A percentile compares a stretch with the other conserved stretches of the same genome.
Evolutionary conservation across 768 basidiomycete genomes (phyloP).

Genomic region (Clitopilus passeckerianus): DNA sequence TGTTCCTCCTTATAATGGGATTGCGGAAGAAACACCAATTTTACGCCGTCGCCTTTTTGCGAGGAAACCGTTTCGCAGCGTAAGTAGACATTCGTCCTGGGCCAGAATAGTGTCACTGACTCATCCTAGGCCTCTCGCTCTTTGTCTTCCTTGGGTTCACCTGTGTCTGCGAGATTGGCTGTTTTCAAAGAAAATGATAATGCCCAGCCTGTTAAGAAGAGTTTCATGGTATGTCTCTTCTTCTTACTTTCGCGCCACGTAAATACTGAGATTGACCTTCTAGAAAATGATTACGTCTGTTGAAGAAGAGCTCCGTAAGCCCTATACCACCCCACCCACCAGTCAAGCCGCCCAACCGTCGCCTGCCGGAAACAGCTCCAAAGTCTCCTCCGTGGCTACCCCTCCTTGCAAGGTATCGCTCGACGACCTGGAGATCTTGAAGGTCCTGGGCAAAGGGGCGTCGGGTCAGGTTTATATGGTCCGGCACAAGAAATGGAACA

Average conservation of each 20-base stretch:
- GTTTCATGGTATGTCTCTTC: neutral
- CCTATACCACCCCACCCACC: neutral
- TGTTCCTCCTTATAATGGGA: neutral
- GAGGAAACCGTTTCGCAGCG: too few species aligned
- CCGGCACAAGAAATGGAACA: slow-evolving; percentile 3
- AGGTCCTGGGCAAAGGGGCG: slow-evolving; percentile 8
- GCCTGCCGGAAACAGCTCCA: too few species aligned
- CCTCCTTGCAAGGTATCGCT: neutral
- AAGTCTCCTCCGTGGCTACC: neutral
- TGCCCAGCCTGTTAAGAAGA: neutral
- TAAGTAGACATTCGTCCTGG: neutral
- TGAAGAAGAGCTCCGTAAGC: neutral
- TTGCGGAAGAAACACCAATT: neutral
- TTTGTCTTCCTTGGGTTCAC: neutral
- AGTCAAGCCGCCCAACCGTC: neutral
- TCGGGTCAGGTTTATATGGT: slow-evolving; percentile 9
- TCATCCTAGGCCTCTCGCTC: neutral
- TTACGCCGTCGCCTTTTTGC: neutral
- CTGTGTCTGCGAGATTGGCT: neutral
- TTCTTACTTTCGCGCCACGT: neutral
- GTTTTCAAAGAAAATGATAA: neutral
- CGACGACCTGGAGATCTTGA: slow-evolving; percentile 5
- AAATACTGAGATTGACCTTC: neutral
- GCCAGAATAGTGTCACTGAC: neutral
- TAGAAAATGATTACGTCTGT: neutral